These are phyloP conservation scores for Xylariaceae sp. DNA, from an alignment of 2,329 filamentous ascomycete genomes.

Conservation along the genomic window DNA sequence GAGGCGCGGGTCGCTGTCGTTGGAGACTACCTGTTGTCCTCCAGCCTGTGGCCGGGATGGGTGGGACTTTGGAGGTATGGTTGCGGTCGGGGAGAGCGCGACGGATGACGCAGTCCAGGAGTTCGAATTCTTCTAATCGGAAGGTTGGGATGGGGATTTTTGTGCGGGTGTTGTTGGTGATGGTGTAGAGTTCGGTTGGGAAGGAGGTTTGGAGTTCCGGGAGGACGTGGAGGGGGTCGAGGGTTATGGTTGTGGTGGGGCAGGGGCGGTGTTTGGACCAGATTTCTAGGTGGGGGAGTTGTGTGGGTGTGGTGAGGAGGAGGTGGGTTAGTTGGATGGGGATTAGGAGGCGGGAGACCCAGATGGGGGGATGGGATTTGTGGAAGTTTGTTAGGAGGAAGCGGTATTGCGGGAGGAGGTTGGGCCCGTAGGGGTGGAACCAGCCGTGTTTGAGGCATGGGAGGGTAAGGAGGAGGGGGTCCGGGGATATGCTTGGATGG, in stretches of 20 bases:
- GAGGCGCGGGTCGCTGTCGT: background rate
- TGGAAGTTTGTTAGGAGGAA: conserved; percentile 23
- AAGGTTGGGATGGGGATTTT: conserved; percentile 12
- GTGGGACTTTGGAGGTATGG: background rate
- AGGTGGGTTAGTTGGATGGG: conserved; percentile 23
- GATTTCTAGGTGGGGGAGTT: conserved; percentile 6
- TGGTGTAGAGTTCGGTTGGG: conserved; percentile 13
- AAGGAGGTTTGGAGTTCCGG: conserved; percentile 17
- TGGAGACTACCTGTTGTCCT: background rate
- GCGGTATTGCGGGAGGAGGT: conserved; percentile 15
- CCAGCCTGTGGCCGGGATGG: background rate
- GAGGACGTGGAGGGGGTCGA: conserved; percentile 21
- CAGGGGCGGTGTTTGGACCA: conserved; percentile 11
- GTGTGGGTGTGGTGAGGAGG: conserved; percentile 10
- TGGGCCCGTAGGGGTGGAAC: conserved; percentile 22
- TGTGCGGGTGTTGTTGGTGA: conserved; percentile 2
- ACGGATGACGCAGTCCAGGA: conserved; percentile 16
- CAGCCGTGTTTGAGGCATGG: conserved; percentile 16
- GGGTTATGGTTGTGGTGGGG: conserved; percentile 9
- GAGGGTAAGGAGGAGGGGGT: conserved; percentile 13
- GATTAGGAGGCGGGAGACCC: conserved; percentile 21
- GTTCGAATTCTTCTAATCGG: conserved; percentile 15
- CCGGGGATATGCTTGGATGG: conserved; percentile 17
- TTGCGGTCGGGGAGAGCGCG: conserved; percentile 1
- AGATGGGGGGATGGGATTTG: conserved; percentile 17